phyloP scores from a whole-genome alignment of 805 yeast species.

The Candida piceae region DNA sequence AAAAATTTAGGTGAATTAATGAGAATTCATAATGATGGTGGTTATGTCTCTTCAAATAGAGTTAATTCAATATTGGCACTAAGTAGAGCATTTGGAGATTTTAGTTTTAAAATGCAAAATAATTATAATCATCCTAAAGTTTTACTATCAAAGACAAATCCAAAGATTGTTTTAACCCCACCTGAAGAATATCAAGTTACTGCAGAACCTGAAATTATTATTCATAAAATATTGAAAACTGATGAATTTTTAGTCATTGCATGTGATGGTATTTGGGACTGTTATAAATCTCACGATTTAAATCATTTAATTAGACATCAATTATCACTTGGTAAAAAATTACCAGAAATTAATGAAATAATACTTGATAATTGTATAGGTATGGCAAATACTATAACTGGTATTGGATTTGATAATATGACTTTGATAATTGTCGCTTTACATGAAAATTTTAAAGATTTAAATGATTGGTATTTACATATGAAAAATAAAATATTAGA shows the following conservation, averaged over 20 bases:
- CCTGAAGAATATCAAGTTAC: slow-evolving; percentile 78
- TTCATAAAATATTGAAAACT: slow-evolving; percentile 39
- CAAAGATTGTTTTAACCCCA: slow-evolving; percentile 31
- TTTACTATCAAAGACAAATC: slow-evolving; percentile 13
- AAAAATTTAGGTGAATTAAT: slow-evolving; percentile 53
- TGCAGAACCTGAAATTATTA: slow-evolving; percentile 69
- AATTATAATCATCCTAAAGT: slow-evolving; percentile 21
- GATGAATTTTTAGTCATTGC: slow-evolving; percentile 73
- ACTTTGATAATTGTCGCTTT: slow-evolving; percentile 64
- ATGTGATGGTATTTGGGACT: slow-evolving; percentile 85
- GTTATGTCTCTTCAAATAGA: slow-evolving; percentile 54
- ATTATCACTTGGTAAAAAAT: slow-evolving; percentile 49
- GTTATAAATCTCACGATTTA: slow-evolving; percentile 52
- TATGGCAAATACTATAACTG: slow-evolving; percentile 69
- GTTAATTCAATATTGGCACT: slow-evolving; percentile 56
- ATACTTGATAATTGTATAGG: slow-evolving; percentile 61
- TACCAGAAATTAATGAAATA: slow-evolving; percentile 54
- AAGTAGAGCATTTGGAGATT: slow-evolving; percentile 64
- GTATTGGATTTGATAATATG: slow-evolving; percentile 82
- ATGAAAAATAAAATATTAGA: slow-evolving; percentile 40
- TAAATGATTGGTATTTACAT: slow-evolving; percentile 54
- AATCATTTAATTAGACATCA: slow-evolving; percentile 51
- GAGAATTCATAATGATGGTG: slow-evolving; percentile 54
- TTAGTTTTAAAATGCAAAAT: slow-evolving; percentile 41
- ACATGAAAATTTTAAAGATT: slow-evolving; percentile 34